These are phyloP conservation scores for Beverwykella pulmonaria DNA, from an alignment of 495 filamentous ascomycete genomes.

Conservation along the genomic window DNA sequence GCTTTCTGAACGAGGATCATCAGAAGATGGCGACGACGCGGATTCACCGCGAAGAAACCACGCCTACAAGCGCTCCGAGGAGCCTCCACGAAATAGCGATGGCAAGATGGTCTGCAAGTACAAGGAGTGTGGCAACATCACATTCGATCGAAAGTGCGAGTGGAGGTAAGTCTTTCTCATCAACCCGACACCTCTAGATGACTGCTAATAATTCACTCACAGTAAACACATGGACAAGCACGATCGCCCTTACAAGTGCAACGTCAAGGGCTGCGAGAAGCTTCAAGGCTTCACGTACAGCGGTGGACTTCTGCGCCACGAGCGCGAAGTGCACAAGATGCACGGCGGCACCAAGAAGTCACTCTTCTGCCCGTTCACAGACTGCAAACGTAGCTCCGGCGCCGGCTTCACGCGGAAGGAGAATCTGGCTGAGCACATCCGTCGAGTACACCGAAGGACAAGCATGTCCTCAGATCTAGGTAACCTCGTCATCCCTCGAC, in stretches of 20 bases:
- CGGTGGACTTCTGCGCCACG: constrained; percentile 82
- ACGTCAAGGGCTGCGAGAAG: constrained; percentile 75
- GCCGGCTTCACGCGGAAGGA: constrained; percentile 84
- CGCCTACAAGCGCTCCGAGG: constrained; percentile 46
- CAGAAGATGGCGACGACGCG: constrained; percentile 23
- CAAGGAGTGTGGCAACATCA: constrained; percentile 60
- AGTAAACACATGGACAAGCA: constrained; percentile 99
- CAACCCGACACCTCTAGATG: not conserved
- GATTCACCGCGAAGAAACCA: constrained; percentile 31
- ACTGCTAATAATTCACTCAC: not conserved
- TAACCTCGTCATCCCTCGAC: constrained; percentile 33
- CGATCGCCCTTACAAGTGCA: constrained; percentile 85
- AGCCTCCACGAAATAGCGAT: constrained; percentile 66
- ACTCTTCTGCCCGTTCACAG: constrained; percentile 73
- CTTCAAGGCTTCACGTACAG: constrained; percentile 92
- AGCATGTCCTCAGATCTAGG: constrained; percentile 51
- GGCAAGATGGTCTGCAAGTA: constrained; percentile 70
- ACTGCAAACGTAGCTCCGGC: constrained; percentile 76
- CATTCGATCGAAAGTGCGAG: constrained; percentile 82
- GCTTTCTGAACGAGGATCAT: constrained; percentile 27
- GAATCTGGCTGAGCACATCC: constrained; percentile 85
- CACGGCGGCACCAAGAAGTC: constrained; percentile 79
- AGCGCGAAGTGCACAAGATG: constrained; percentile 87
- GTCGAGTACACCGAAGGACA: constrained; percentile 61
- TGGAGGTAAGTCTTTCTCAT: constrained; percentile 69